phyloP scores from a whole-genome alignment of 331 rosid genomes.

The Malus hybrid region DNA sequence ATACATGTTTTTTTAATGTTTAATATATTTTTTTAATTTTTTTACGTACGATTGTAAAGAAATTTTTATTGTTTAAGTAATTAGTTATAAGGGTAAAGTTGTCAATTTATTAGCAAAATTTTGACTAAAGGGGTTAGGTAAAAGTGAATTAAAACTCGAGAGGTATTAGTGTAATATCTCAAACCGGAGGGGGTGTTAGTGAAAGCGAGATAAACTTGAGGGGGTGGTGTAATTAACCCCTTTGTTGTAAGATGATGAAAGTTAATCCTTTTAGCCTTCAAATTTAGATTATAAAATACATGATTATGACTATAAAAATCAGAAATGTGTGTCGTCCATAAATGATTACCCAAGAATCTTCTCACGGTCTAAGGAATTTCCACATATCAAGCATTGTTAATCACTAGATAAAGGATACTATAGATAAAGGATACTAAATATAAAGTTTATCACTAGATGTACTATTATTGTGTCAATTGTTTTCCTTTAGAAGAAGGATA shows the following conservation, averaged over 20 bases:
- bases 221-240: neutral
- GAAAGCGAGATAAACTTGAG: too few relatives aligned
- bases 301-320: neutral
- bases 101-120: too few relatives aligned
- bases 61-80: too few relatives aligned
- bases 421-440: too few relatives aligned
- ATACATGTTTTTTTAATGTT: too few relatives aligned
- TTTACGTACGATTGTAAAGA: too few relatives aligned
- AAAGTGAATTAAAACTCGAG: too few relatives aligned
- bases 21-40: too few relatives aligned
- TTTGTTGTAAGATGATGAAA: neutral
- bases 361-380: neutral
- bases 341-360: constrained; percentile 11
- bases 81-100: too few relatives aligned
- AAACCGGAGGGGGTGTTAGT: too few relatives aligned
- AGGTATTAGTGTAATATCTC: too few relatives aligned
- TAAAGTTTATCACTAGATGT: neutral
- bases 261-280: neutral
- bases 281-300: neutral
- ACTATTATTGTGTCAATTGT: neutral
- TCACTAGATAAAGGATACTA: neutral
- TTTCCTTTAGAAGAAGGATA: neutral
- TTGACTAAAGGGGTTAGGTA: too few relatives aligned
- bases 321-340: neutral
- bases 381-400: constrained; percentile 5